Percentiles rank a stretch among this genome's conserved stretches.
These are phyloP conservation scores for Elsinoe ampelina DNA, from an alignment of 2,329 filamentous ascomycete species.

Conservation along the genomic window DNA sequence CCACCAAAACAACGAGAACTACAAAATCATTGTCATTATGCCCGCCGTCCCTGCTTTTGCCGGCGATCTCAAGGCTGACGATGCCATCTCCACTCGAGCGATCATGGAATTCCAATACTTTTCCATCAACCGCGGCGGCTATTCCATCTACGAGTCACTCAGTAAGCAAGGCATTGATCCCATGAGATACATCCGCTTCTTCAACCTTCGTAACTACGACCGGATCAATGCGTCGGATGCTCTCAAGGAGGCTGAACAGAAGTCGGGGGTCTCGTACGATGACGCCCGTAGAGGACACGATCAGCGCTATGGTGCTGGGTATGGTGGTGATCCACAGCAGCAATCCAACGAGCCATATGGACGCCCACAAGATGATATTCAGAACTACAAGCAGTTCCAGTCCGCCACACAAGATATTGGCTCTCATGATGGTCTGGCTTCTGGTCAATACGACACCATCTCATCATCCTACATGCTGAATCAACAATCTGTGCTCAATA, in stretches of 20 bases:
- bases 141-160: constrained; percentile 68
- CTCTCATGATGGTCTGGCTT: constrained; percentile 35
- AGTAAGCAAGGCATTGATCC: constrained; percentile 59
- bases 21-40: constrained; percentile 68
- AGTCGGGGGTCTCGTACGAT: constrained; percentile 59
- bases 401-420: constrained; percentile 50
- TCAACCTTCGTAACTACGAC: constrained; percentile 77
- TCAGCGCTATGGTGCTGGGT: constrained; percentile 37
- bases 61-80: constrained; percentile 65
- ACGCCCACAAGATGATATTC: constrained; percentile 18
- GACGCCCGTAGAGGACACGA: constrained; percentile 57
- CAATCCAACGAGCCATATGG: constrained; percentile 28
- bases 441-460: constrained; percentile 63
- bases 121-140: constrained; percentile 65
- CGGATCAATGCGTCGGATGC: constrained; percentile 62
- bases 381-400: constrained; percentile 60
- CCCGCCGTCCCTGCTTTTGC: constrained; percentile 75
- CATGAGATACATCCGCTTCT: constrained; percentile 68
- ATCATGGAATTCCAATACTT: constrained; percentile 86
- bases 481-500: constrained; percentile 58
- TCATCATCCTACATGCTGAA: constrained; percentile 74
- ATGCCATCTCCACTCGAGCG: constrained; percentile 64
- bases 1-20: constrained; percentile 54
- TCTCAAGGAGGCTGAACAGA: constrained; percentile 51
- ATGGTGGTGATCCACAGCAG: constrained; percentile 25